A percentile compares a stretch with the other conserved stretches of the same genome.
Evolutionary conservation across 2,329 filamentous ascomycete species (phyloP).

Genomic region (Hymenotorrendiella dingleyae): DNA sequence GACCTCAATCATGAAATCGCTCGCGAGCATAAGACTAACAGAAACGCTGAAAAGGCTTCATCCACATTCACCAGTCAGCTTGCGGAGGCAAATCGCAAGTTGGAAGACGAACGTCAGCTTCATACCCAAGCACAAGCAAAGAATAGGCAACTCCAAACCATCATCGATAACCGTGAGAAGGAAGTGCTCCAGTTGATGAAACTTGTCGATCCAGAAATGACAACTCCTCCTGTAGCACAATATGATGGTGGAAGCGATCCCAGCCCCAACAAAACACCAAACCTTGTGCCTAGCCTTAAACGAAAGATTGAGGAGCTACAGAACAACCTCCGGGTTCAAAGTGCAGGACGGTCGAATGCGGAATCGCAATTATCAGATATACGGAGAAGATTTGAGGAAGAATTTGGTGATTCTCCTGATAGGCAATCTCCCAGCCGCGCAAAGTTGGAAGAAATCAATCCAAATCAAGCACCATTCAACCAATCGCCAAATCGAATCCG

Average conservation of each 20-base stretch:
- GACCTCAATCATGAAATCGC: conserved; percentile 90
- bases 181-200: conserved; percentile 81
- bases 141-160: conserved; percentile 70
- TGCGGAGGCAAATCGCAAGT: conserved; percentile 79
- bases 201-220: conserved; percentile 70
- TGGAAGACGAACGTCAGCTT: conserved; percentile 85
- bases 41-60: conserved; percentile 83
- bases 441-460: conserved; percentile 80
- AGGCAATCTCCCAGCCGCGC: conserved; percentile 62
- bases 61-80: conserved; percentile 77
- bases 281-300: conserved; percentile 75
- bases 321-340: conserved; percentile 77
- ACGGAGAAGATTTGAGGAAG: conserved; percentile 66
- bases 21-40: conserved; percentile 80
- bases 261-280: conserved; percentile 46
- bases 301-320: conserved; percentile 85
- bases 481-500: conserved; percentile 69
- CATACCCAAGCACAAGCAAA: conserved; percentile 81
- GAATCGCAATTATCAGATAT: conserved; percentile 78
- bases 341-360: conserved; percentile 72
- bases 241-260: conserved; percentile 50
- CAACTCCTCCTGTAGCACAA: conserved; percentile 39
- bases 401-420: conserved; percentile 57
- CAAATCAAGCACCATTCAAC: conserved; percentile 68
- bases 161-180: conserved; percentile 72